Percentiles rank a stretch among this genome's conserved stretches.
phyloP scores from a whole-genome alignment of 2,329 filamentous ascomycete genomes.

The Juglanconis sp. region DNA sequence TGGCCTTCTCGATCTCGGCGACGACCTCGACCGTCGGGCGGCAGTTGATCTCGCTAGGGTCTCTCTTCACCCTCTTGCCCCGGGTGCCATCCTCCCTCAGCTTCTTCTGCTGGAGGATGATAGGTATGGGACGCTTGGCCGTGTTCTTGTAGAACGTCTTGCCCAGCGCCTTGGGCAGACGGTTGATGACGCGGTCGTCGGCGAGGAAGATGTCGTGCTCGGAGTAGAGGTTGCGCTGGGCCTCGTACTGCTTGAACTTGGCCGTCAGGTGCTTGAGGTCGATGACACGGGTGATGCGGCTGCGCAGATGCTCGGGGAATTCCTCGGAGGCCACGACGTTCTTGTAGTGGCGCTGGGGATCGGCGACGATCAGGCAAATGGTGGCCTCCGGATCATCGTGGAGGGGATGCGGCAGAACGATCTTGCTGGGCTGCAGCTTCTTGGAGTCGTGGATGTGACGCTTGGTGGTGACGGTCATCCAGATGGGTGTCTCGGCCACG shows the following conservation, averaged over 20 bases:
- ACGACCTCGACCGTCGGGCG: conserved; percentile 66
- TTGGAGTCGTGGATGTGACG: conserved; percentile 68
- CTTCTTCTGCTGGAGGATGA: conserved; percentile 55
- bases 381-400: conserved; percentile 63
- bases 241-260: conserved; percentile 88
- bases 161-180: conserved; percentile 74
- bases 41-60: conserved; percentile 37
- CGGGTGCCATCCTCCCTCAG: conserved; percentile 59
- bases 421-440: conserved; percentile 79
- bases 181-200: conserved; percentile 78
- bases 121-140: conserved; percentile 80
- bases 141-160: conserved; percentile 90
- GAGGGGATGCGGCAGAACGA: conserved; percentile 73
- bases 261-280: conserved; percentile 75
- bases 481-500: conserved; percentile 51
- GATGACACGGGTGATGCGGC: conserved; percentile 72
- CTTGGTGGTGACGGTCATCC: conserved; percentile 63
- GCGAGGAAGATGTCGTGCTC: conserved; percentile 94
- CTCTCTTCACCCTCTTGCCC: conserved; percentile 55
- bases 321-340: conserved; percentile 73
- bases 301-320: conserved; percentile 65
- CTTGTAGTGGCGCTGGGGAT: conserved; percentile 83
- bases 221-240: conserved; percentile 73
- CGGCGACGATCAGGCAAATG: conserved; percentile 83
- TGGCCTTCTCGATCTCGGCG: conserved; percentile 74